Conservation (phyloP, 208 protist species). For the Leishmania braziliensis region DNA sequence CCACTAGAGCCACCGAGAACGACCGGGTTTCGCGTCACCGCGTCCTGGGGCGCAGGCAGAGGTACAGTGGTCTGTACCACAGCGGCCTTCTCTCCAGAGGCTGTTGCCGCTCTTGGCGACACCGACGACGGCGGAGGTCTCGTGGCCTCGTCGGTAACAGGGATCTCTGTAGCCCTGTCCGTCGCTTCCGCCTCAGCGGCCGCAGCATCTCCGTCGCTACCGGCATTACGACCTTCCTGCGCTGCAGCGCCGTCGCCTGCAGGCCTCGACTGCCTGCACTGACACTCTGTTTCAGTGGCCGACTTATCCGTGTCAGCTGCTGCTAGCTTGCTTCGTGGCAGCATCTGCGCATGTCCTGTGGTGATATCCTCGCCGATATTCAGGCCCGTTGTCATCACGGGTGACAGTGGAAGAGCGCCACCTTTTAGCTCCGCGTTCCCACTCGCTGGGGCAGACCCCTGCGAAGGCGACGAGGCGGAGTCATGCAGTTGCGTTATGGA, state of each 20-base stretch:
- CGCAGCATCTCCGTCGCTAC: not conserved
- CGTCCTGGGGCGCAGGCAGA: not conserved
- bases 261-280: not conserved
- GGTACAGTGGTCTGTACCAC: not conserved
- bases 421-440: not conserved
- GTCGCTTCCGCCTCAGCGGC: constrained; percentile 8
- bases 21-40: not conserved
- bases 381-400: not conserved
- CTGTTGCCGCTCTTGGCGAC: not conserved
- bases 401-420: no score
- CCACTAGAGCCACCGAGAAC: not conserved
- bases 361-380: not conserved
- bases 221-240: not conserved
- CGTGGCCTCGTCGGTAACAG: not conserved
- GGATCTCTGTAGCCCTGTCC: not conserved
- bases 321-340: not conserved
- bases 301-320: not conserved
- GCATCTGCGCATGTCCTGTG: not conserved
- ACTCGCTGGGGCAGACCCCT: not conserved
- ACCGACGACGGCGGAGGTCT: not conserved
- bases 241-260: not conserved
- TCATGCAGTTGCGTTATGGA: not conserved
- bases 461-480: not conserved
- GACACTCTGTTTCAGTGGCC: not conserved
- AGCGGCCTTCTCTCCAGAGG: not conserved